A percentile compares a stretch with the other conserved stretches of the same genome.
phyloP scores from a whole-genome alignment of 2,329 filamentous ascomycete genomes.

The Colletotrichum sp. region DNA sequence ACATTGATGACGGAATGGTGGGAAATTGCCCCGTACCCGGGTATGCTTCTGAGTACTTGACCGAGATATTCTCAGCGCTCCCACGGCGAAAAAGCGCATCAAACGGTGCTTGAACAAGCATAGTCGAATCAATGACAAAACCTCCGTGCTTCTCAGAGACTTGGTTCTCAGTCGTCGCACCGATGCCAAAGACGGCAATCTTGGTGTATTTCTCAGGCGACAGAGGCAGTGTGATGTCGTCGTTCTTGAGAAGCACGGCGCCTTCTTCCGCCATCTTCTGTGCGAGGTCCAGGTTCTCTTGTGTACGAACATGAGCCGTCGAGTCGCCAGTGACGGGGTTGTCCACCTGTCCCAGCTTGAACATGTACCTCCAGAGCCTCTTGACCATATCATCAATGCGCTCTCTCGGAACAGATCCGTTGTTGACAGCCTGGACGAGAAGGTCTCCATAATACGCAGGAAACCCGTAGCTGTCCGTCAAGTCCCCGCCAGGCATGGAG shows the following conservation, averaged over 20 bases:
- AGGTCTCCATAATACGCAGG: neutral
- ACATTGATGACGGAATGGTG: neutral
- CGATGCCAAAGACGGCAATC: slow-evolving; percentile 50
- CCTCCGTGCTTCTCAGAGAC: slow-evolving; percentile 24
- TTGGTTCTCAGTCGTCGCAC: slow-evolving; percentile 51
- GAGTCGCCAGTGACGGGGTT: slow-evolving; percentile 16
- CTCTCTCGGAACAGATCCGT: slow-evolving; percentile 63
- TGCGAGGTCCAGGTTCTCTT: neutral
- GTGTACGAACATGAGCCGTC: neutral
- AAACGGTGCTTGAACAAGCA: neutral
- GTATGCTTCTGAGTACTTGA: neutral
- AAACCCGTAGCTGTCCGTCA: neutral
- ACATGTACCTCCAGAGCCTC: neutral
- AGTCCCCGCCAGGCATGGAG: slow-evolving; percentile 18
- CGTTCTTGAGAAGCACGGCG: slow-evolving; percentile 58
- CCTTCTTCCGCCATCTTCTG: slow-evolving; percentile 2
- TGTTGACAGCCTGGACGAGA: slow-evolving; percentile 51
- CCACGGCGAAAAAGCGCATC: neutral
- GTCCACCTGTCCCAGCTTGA: neutral
- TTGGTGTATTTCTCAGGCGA: slow-evolving; percentile 42
- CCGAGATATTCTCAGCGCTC: neutral
- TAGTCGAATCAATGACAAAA: neutral
- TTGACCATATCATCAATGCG: neutral
- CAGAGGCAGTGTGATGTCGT: slow-evolving; percentile 48
- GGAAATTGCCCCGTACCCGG: neutral